Base-by-base conservation (phyloP, 352 stramenopile species). In the Globisporangium mamillatum region DNA sequence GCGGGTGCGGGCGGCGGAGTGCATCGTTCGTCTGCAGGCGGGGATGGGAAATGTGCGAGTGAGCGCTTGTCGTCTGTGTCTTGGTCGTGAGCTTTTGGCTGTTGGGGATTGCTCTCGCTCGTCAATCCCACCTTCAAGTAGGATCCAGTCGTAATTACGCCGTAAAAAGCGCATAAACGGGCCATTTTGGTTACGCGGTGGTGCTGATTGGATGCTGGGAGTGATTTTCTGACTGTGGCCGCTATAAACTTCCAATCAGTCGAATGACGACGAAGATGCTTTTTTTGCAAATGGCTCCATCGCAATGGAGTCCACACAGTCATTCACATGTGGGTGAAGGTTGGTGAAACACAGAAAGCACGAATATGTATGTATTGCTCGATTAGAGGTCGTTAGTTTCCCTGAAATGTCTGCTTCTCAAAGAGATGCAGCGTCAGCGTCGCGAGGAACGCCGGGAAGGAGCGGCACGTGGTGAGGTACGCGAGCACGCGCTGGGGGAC, bases 361-460 rank as follows among this genome's bases (percentile, higher is more conserved):
- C 25, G 18, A 20, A 41, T 44, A 14, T 27, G 1, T 12, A 61
- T 61, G 29, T 48, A 61, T 29, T 48, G 3, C 20, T 61, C 20
- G 18, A 48, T 48, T 1, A 10, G 18, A 3, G 7, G 18, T 27
- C 32, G 63, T 70, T 78, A 88, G 70, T 81, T 81, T 57, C 86
- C 84, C 61, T 95, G 88, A 67, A 96, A 96, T 0, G 91, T 97
- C 69, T 95, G 86, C 68, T 94, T 94, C 75, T 96, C 90, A 63
- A 97, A 97, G 24, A 97, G 75, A 75, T 94, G 79, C 55, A 97
- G 75, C 41, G 90, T 96, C 22, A 97, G 74, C n/a, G 80, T 94
- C 29, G 85, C 85, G 65, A 97, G 71, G 72, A 97, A 97, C 14
- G 89, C 90, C 18, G 91, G 91, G 64, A 97, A 93, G 3, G 91